Evolutionary conservation across 352 stramenopile species (phyloP), one percentile per base, ranked within the genome.

Genomic region (Phytophthora ohioensis): DNA sequence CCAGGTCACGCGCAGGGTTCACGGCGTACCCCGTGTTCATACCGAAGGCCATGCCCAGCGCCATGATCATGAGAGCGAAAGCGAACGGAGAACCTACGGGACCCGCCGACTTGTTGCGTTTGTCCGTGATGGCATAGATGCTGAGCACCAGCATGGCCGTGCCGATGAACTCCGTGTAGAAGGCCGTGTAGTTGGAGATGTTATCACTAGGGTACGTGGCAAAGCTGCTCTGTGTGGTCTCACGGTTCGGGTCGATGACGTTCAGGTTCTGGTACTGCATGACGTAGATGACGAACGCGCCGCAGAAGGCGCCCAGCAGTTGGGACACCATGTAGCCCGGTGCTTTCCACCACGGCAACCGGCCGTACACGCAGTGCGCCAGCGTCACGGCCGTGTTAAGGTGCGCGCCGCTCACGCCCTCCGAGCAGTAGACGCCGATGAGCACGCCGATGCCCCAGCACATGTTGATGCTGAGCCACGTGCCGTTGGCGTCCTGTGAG

Each of bases 311-410:
- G 9, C 64, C 82, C 11, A 86, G 17, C 5, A 78, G 34, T 47
- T 90, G 82, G 10, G 79, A 68, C 9, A 82, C 8, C 30, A 84
- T 66, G 58, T 87, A 90, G 9, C 69, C 71, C 0, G 76, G 77
- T 1, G 81, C 69, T 31, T 87, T 85, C 59, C 64, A 62, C 80
- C 78, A 87, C 58, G 75, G 67, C 12, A 91, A 41, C 5, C 71
- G 60, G 31, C 68, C 56, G 64, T 77, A 87, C 3, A 82, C 60
- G 15, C 75, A 81, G 45, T 83, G 73, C 0, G 79, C 69, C 21
- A 88, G 42, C 4, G 81, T 85, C 43, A 91, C 75, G 9, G 83
- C 71, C 5, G 79, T 78, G 67, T 91, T 91, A 8, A 91, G 34
- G 68, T 91, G 75, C 8, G 73, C 80, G 6, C 80, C 78, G 42